Evolutionary conservation across 106 monocot species (phyloP).

Genomic region (Allium fistulosum): DNA sequence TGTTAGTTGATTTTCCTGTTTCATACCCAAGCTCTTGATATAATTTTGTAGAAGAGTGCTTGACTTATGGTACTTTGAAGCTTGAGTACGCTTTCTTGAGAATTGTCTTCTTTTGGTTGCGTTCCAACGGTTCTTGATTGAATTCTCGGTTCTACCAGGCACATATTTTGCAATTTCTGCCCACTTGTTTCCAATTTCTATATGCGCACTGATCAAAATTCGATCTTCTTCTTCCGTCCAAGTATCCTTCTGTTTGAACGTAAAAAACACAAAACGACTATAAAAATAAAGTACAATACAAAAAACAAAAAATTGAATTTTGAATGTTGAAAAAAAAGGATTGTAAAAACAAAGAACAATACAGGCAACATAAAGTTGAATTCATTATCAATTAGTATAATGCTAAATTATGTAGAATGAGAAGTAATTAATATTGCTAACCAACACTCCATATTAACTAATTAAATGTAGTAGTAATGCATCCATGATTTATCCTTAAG

Average conservation of each 20-base stretch:
- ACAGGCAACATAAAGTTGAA: not conserved
- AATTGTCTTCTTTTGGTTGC: constrained; percentile 69
- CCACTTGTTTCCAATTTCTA: constrained; percentile 79
- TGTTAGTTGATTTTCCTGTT: not conserved
- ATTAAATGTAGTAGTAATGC: not conserved
- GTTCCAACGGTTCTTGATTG: constrained; percentile 95
- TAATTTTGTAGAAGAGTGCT: constrained; percentile 51
- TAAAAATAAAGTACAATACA: not conserved
- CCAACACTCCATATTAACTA: not conserved
- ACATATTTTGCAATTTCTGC: constrained; percentile 76
- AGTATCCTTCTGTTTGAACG: constrained; percentile 53
- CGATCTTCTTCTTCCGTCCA: constrained; percentile 88
- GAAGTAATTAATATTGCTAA: not conserved
- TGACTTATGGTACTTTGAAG: constrained; percentile 23
- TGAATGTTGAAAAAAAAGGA: too few relatives aligned
- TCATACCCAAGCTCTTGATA: constrained; percentile 44
- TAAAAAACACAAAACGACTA: too few relatives aligned
- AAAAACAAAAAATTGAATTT: too few relatives aligned
- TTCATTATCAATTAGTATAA: not conserved
- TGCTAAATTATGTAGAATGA: not conserved
- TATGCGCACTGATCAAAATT: constrained; percentile 58
- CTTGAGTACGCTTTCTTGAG: constrained; percentile 19
- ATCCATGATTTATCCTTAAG: too few relatives aligned
- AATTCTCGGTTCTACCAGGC: constrained; percentile 84
- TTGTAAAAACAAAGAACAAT: not conserved